Evolutionary conservation across 2,329 filamentous ascomycete species (phyloP).

Genomic region (Achaetomium macrosporum): DNA sequence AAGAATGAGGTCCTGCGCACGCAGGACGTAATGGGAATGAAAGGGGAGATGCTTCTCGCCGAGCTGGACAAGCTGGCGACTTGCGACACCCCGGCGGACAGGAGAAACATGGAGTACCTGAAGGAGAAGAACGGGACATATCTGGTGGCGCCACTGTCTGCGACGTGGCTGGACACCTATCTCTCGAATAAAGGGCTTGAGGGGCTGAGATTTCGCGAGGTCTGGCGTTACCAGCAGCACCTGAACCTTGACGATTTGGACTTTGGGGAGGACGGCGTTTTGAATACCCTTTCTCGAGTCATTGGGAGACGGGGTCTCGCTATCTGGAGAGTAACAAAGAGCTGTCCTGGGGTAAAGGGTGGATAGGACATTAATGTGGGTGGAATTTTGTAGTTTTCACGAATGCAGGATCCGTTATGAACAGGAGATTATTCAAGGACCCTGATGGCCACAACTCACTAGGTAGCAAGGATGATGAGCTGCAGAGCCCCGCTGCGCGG

Average conservation of each 20-base stretch:
- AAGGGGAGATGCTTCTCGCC: slow-evolving; percentile 53
- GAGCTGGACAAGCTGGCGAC: slow-evolving; percentile 55
- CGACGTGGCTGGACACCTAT: slow-evolving; percentile 62
- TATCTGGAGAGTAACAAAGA: slow-evolving; percentile 61
- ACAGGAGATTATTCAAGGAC: neutral
- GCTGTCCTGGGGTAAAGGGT: slow-evolving; percentile 34
- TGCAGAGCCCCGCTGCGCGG: neutral
- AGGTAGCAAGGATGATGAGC: slow-evolving; percentile 2
- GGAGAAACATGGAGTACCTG: slow-evolving; percentile 49
- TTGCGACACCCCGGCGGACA: slow-evolving; percentile 54
- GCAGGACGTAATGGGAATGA: slow-evolving; percentile 67
- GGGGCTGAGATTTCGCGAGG: slow-evolving; percentile 59
- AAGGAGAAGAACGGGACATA: slow-evolving; percentile 61
- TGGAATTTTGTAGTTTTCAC: neutral
- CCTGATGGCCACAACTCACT: slow-evolving; percentile 11
- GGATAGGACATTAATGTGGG: slow-evolving; percentile 6
- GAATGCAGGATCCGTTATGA: neutral
- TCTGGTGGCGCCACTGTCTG: slow-evolving; percentile 67
- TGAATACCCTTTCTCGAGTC: slow-evolving; percentile 63
- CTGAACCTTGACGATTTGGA: slow-evolving; percentile 76
- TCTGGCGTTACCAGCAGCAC: slow-evolving; percentile 63
- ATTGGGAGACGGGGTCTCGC: slow-evolving; percentile 57
- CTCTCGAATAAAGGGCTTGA: slow-evolving; percentile 53
- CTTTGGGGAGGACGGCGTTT: slow-evolving; percentile 70
- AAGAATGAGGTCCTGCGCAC: slow-evolving; percentile 68